These are phyloP conservation scores for Arabidopsis suecica DNA, from an alignment of 345 rosid species.

Conservation along the genomic window DNA sequence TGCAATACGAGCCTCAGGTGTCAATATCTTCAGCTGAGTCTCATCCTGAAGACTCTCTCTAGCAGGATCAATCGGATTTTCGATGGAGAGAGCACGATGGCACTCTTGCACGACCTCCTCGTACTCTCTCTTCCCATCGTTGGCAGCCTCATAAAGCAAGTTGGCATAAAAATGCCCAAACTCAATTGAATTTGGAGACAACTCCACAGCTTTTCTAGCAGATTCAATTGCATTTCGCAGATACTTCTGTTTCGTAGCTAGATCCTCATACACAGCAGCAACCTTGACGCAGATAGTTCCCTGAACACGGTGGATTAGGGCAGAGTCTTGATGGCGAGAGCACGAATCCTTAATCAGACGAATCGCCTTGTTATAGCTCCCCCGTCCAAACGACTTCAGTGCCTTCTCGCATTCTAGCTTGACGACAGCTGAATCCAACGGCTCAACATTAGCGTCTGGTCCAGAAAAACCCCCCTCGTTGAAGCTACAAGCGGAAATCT, in stretches of 20 bases:
- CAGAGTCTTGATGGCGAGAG: constrained; percentile 62
- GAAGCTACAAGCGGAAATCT: constrained; percentile 12
- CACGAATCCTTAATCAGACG: constrained; percentile 85
- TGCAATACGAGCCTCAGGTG: constrained; percentile 73
- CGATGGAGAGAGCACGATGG: constrained; percentile 76
- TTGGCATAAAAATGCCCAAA: constrained; percentile 86
- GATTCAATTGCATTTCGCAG: constrained; percentile 76
- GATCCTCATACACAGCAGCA: constrained; percentile 80
- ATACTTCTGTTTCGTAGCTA: constrained; percentile 67
- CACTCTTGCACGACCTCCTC: constrained; percentile 90
- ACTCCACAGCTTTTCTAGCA: constrained; percentile 69
- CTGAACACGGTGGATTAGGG: constrained; percentile 77
- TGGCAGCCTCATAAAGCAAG: constrained; percentile 82
- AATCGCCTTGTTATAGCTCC: constrained; percentile 84
- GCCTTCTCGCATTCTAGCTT: constrained; percentile 91
- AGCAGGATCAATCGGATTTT: constrained; percentile 85
- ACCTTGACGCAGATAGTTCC: constrained; percentile 79
- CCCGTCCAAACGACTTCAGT: constrained; percentile 73
- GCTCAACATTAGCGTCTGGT: constrained; percentile 44
- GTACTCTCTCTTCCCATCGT: constrained; percentile 55
- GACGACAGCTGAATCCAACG: constrained; percentile 45
- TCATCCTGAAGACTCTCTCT: constrained; percentile 86
- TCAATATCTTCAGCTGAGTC: constrained; percentile 74
- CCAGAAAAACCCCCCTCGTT: constrained; percentile 13
- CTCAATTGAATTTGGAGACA: constrained; percentile 81